A percentile compares a stretch with the other conserved stretches of the same genome.
phyloP scores from a whole-genome alignment of 2,329 filamentous ascomycete genomes.

The Colletotrichum musicola region DNA sequence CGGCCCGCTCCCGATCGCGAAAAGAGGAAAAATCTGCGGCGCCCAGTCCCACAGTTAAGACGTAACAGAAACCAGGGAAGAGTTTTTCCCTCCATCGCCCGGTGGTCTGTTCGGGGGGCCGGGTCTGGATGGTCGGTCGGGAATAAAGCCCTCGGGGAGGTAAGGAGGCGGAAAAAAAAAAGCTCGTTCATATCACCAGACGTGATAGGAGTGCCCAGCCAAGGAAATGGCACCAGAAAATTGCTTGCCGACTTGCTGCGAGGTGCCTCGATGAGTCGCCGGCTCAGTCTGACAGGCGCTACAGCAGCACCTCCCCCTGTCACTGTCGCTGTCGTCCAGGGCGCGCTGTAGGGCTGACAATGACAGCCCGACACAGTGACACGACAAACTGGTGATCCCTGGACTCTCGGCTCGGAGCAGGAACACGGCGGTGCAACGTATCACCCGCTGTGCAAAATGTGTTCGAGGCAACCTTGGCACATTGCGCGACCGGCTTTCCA shows the following conservation, averaged over 20 bases:
- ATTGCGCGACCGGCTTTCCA: neutral
- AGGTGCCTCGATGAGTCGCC: no score
- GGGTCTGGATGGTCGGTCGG: no score
- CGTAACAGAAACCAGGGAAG: constrained; percentile 35
- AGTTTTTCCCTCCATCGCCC: constrained; percentile 1
- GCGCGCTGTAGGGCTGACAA: constrained; percentile 34
- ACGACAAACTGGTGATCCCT: neutral
- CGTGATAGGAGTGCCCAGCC: no score
- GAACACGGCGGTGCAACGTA: constrained; percentile 4
- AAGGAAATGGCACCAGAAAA: no score
- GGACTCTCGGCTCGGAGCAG: neutral
- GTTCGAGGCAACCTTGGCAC: neutral
- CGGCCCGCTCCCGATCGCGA: constrained; percentile 26
- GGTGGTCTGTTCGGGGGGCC: neutral
- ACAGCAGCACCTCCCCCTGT: no score
- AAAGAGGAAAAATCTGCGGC: constrained; percentile 29
- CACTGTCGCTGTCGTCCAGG: constrained; percentile 1
- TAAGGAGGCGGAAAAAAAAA: no score
- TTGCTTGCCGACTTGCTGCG: constrained; percentile 1
- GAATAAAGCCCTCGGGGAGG: no score
- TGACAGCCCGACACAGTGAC: constrained; percentile 3
- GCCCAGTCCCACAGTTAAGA: constrained; percentile 29
- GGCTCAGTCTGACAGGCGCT: no score
- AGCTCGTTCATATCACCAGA: no score
- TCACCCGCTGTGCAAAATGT: neutral